Conservation (phyloP, 1,284 basidiomycete species). For the Mixia osmundae region DNA sequence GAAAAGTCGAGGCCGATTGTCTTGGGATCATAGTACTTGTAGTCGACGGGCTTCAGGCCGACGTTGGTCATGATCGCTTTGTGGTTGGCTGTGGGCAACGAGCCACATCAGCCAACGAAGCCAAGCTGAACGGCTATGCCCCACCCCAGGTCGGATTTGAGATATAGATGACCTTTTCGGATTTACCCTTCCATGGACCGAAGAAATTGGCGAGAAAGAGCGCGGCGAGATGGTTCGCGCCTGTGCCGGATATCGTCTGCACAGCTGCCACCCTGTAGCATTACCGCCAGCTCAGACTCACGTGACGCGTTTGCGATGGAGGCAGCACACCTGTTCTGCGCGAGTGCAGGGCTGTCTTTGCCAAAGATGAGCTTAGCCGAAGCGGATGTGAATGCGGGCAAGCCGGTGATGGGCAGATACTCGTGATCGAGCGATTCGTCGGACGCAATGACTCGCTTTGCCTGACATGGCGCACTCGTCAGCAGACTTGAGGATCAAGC, state of each 20-base stretch:
- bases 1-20: slow-evolving; percentile 69
- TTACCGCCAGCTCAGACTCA: slow-evolving; percentile 22
- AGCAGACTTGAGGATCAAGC: too few relatives aligned
- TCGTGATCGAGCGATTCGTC: slow-evolving; percentile 52
- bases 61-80: slow-evolving; percentile 66
- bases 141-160: slow-evolving; percentile 83
- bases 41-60: slow-evolving; percentile 51
- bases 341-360: slow-evolving; percentile 41
- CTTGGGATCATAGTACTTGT: slow-evolving; percentile 74
- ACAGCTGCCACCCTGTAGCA: slow-evolving; percentile 28
- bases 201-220: slow-evolving; percentile 74
- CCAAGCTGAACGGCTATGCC: too few relatives aligned
- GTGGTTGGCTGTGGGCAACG: slow-evolving; percentile 45
- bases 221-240: slow-evolving; percentile 78
- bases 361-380: slow-evolving; percentile 68
- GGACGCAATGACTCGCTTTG: not conserved
- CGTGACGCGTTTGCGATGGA: not conserved
- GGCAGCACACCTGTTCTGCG: slow-evolving; percentile 31
- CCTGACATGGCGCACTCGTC: not conserved
- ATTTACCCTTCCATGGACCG: slow-evolving; percentile 33
- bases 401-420: slow-evolving; percentile 75
- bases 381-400: slow-evolving; percentile 51
- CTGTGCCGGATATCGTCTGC: slow-evolving; percentile 86
- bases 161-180: slow-evolving; percentile 41
- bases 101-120: not conserved